A percentile compares a stretch with the other conserved stretches of the same genome.
phyloP scores from a whole-genome alignment of 2,329 filamentous ascomycete species.

The Achaetomium macrosporum region DNA sequence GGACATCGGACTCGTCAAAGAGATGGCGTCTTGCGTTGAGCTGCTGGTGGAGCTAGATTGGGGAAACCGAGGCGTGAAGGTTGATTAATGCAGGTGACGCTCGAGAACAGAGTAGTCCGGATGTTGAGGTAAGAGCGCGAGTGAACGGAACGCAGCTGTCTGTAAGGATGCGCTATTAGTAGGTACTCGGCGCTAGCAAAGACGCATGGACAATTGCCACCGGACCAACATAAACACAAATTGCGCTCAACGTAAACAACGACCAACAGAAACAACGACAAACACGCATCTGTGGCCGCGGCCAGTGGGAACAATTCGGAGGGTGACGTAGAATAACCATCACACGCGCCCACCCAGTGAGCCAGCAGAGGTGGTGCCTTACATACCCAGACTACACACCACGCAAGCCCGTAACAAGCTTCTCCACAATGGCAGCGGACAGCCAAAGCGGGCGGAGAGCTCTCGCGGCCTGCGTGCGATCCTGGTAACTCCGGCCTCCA shows the following conservation, averaged over 20 bases:
- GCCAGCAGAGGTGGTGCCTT: neutral
- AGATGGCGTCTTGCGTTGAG: conserved; percentile 1
- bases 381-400: conserved; percentile 7
- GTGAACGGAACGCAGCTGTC: too few species aligned
- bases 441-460: neutral
- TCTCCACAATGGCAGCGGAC: neutral
- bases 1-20: conserved; percentile 24
- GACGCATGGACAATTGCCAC: too few species aligned
- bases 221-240: too few species aligned
- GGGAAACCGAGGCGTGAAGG: neutral
- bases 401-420: neutral
- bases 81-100: too few species aligned
- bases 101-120: too few species aligned
- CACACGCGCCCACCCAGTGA: neutral
- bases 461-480: conserved; percentile 9
- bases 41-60: neutral
- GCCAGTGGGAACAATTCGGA: too few species aligned
- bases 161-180: too few species aligned
- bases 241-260: too few species aligned
- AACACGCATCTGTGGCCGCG: too few species aligned
- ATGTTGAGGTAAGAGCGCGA: too few species aligned
- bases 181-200: too few species aligned
- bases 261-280: too few species aligned
- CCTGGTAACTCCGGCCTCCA: conserved; percentile 8
- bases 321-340: neutral